Base-by-base conservation (phyloP, 352 stramenopile genomes). In the Globisporangium lucens region DNA sequence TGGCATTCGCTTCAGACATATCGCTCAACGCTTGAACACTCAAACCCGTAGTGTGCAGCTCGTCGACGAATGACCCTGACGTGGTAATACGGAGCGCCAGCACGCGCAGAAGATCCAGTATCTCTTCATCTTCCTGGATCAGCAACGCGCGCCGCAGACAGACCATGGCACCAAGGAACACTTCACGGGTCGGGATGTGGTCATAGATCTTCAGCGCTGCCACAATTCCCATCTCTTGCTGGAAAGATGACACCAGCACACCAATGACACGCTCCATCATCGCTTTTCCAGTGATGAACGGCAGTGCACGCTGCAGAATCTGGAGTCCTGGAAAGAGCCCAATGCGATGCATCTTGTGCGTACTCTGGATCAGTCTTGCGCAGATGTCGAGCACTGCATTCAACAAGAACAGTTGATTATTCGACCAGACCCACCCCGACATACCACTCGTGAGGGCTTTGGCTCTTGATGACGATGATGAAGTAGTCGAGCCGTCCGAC, bases 81-180 rank as follows among this genome's bases (percentile, higher is more conserved):
- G 86, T 94, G 55, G 79, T 87, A 43, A 92, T 80, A 27, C 85
- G 85, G 3, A 92, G 75, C 7, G 81, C 88, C 22, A 94, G 63
- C 2, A 84, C 65, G 56, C 79, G 80, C 43, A 94, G 66, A 8
- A 84, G 43, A 12, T 63, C 61, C 15, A 89, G 30, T 38, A 81
- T 52, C 15, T 76, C 72, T 30, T 71, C 56, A 22, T 58, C 46
- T 29, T 79, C 78, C 49, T 92, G 85, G 2, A 90, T 65, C 2
- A 90, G 57, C 22, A 94, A 41, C 3, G 85, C 84, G 2, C 82
- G 82, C 5, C 84, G 83, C 36, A 96, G 73, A 62, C 85, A 89
- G 0, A 90, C 81, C 33, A 96, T 71, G 3, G 86, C 85, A 51
- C 77, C 79, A 5, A 94, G 76, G n/a, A 95, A 91, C 4, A 96